phyloP scores from a whole-genome alignment of 1,284 basidiomycete species.

The Farysia itapuensis region DNA sequence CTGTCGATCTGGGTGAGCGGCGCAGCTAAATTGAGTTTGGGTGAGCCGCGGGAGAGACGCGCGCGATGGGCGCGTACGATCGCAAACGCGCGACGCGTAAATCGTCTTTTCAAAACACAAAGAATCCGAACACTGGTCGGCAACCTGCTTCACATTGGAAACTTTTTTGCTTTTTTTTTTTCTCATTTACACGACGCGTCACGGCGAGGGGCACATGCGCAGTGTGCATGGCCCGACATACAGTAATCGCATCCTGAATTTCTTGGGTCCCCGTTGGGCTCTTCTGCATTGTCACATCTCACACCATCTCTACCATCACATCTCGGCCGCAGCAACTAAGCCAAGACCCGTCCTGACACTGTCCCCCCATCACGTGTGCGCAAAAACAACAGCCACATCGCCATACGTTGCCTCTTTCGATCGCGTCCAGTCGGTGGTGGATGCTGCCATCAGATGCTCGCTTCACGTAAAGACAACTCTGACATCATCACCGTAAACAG shows the following conservation, averaged over 20 bases:
- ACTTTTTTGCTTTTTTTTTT: too few species aligned
- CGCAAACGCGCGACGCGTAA: too few species aligned
- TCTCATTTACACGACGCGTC: conserved; percentile 1
- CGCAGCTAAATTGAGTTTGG: too few species aligned
- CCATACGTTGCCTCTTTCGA: neutral
- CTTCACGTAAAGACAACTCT: neutral
- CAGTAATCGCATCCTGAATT: conserved; percentile 3
- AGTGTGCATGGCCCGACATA: neutral
- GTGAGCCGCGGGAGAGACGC: too few species aligned
- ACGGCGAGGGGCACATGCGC: too few species aligned
- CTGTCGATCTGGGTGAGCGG: too few species aligned
- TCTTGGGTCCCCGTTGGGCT: too few species aligned
- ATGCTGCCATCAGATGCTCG: neutral
- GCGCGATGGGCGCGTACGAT: too few species aligned
- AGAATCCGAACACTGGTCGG: too few species aligned
- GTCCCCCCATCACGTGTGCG: neutral
- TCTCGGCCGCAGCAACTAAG: neutral
- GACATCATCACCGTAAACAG: neutral
- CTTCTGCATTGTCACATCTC: too few species aligned
- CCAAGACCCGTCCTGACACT: neutral
- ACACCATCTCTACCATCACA: neutral
- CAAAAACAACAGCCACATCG: neutral
- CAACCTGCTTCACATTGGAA: too few species aligned
- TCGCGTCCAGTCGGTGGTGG: neutral
- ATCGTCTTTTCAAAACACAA: too few species aligned